These are phyloP conservation scores for Aspergillus biplanus DNA, from an alignment of 495 filamentous ascomycete species.

Conservation along the genomic window DNA sequence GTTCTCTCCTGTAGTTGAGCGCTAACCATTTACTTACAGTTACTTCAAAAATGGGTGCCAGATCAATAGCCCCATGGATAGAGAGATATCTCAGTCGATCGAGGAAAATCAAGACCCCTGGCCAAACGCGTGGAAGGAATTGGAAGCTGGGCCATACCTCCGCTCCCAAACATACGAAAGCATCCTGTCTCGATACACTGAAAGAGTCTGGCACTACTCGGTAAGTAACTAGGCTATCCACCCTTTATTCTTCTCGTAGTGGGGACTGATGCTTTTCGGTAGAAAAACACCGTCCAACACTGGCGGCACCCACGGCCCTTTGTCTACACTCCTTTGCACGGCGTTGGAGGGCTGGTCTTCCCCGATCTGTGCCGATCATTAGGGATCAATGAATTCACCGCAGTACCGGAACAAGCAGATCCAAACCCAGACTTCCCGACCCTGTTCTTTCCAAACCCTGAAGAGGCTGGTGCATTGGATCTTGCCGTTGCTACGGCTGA, in stretches of 20 bases:
- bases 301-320: slow-evolving; percentile 45
- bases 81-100: slow-evolving; percentile 63
- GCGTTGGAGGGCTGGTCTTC: slow-evolving; percentile 61
- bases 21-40: slow-evolving; percentile 29
- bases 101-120: slow-evolving; percentile 59
- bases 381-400: slow-evolving; percentile 46
- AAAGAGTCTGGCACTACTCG: slow-evolving; percentile 42
- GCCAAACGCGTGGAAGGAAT: slow-evolving; percentile 52
- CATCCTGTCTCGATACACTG: slow-evolving; percentile 49
- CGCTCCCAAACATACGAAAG: slow-evolving; percentile 44
- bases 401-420: slow-evolving; percentile 54
- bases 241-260: neutral
- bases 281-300: slow-evolving; percentile 43
- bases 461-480: slow-evolving; percentile 71
- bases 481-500: slow-evolving; percentile 63
- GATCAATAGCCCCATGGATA: slow-evolving; percentile 68
- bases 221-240: slow-evolving; percentile 26
- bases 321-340: slow-evolving; percentile 74
- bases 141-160: slow-evolving; percentile 45
- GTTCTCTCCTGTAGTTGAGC: slow-evolving; percentile 2
- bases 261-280: slow-evolving; percentile 18
- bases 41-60: slow-evolving; percentile 73
- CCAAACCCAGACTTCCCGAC: slow-evolving; percentile 74
- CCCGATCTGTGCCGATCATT: slow-evolving; percentile 47
- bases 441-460: slow-evolving; percentile 72